Evolutionary conservation across 1,284 basidiomycete species (phyloP), one percentile per base, ranked within the genome.

Genomic region (Trichosporon asahii): DNA sequence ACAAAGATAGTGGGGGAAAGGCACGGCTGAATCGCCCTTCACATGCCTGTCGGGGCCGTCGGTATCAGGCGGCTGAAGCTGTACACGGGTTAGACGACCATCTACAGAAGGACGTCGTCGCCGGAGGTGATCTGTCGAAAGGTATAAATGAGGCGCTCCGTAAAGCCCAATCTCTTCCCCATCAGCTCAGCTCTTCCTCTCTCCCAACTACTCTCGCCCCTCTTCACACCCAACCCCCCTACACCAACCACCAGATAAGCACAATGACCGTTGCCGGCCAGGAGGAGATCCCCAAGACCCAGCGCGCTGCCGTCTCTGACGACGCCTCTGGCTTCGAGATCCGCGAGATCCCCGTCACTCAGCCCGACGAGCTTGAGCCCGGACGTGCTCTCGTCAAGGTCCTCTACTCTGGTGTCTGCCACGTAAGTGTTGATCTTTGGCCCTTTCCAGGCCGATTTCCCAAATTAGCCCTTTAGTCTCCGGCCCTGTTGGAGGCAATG

Each of bases 331-430:
- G 68, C 66, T 70, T 72, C 63, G 67, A 70, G 66, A 74, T 74
- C 69, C 55, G 64, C 44, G 70, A 74, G 57, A 68, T 72, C 60
- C 73, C 73, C 67, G 73, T 74, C 15, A 68, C 70, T 64, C 73
- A 74, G 71, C 64, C 73, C 66, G 69, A 72, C 67, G 25, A 70
- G 69, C 73, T 74, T 61, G 69, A 74, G 73, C 67, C 73, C 60
- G 72, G 74, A 37, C 72, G 68, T 49, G 72, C 70, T 11, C 71
- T 72, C 69, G 77, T 80, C 75, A 78, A 81, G 75, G 76, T 80
- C 71, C 73, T 75, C 49, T 82, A 88, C 85, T 89, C 90, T 15
- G 92, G 91, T 72, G 83, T 84, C 57, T 82, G 79, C 72, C 79
- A 77, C 63, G 72, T 74, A 33, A 64, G 65, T 70, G 21, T 31